Percentiles rank a stretch among this genome's conserved stretches.
Conservation (phyloP, 73 alveolate species). For the Paramecium octaurelia region DNA sequence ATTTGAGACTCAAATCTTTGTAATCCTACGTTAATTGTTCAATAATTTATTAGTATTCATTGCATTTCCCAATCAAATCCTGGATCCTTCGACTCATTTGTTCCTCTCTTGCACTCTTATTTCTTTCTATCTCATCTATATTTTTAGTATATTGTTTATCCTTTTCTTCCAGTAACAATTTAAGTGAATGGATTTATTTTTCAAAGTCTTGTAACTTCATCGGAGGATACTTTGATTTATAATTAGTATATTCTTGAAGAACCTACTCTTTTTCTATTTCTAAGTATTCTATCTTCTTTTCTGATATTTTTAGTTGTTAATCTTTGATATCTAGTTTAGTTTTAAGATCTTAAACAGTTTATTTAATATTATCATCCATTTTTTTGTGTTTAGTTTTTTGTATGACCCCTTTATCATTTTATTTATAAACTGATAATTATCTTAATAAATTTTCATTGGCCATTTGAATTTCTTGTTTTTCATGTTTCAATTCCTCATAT, state of each 20-base stretch:
- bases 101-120: not conserved
- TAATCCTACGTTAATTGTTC: not conserved
- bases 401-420: not conserved
- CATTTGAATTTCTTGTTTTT: not conserved
- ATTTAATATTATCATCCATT: not conserved
- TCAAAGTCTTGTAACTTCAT: not conserved
- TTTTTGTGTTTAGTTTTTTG: not conserved
- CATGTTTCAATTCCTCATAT: not conserved
- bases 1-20: not conserved
- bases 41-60: not conserved
- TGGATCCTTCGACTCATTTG: not conserved
- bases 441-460: not conserved
- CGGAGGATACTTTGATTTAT: not conserved
- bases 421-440: not conserved
- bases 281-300: not conserved
- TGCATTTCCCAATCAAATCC: not conserved
- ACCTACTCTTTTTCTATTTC: not conserved
- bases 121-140: not conserved
- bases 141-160: not conserved
- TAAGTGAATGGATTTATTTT: not conserved
- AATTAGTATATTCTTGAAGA: not conserved
- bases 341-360: not conserved
- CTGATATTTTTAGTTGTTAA: not conserved
- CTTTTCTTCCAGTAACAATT: not conserved
- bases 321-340: not conserved